Evolutionary conservation across 345 rosid species (phyloP).

Genomic region (Gossypium longicalyx): DNA sequence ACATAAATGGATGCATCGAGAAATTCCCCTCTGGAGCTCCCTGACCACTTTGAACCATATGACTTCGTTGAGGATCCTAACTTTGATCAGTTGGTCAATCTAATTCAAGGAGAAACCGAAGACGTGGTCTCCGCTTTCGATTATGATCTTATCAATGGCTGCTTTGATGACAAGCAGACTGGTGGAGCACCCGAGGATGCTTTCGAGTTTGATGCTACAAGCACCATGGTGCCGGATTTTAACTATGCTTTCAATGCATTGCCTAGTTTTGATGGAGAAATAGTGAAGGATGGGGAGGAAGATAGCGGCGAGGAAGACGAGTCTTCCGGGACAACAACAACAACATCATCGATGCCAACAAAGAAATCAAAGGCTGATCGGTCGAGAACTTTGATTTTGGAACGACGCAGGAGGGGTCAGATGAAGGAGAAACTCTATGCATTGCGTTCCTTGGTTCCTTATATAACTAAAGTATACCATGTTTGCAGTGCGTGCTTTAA

Average conservation of each 20-base stretch:
- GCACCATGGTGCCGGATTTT: constrained; percentile 25
- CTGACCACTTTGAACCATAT: constrained; percentile 36
- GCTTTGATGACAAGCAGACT: constrained; percentile 29
- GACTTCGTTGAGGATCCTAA: constrained; percentile 51
- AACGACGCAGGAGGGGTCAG: constrained; percentile 60
- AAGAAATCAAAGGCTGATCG: constrained; percentile 53
- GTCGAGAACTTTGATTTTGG: constrained; percentile 68
- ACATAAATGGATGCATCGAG: constrained; percentile 13
- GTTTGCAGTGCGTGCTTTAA: neutral
- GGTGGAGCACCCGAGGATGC: constrained; percentile 27
- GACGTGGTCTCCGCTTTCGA: constrained; percentile 28
- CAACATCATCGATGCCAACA: constrained; percentile 20
- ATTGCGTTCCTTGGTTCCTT: constrained; percentile 81
- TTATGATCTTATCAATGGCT: constrained; percentile 30
- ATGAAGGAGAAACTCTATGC: constrained; percentile 92
- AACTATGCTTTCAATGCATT: constrained; percentile 27
- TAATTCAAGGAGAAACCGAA: constrained; percentile 47
- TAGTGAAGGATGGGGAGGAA: constrained; percentile 30
- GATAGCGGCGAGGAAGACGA: constrained; percentile 42
- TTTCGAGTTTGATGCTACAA: constrained; percentile 17
- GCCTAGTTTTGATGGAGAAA: constrained; percentile 36
- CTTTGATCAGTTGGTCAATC: constrained; percentile 52
- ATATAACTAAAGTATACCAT: constrained; percentile 69
- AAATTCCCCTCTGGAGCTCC: constrained; percentile 20
- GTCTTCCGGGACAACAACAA: constrained; percentile 50